These are phyloP conservation scores for Nicotiana noctiflora DNA, from an alignment of 257 asterid genomes.

Conservation along the genomic window DNA sequence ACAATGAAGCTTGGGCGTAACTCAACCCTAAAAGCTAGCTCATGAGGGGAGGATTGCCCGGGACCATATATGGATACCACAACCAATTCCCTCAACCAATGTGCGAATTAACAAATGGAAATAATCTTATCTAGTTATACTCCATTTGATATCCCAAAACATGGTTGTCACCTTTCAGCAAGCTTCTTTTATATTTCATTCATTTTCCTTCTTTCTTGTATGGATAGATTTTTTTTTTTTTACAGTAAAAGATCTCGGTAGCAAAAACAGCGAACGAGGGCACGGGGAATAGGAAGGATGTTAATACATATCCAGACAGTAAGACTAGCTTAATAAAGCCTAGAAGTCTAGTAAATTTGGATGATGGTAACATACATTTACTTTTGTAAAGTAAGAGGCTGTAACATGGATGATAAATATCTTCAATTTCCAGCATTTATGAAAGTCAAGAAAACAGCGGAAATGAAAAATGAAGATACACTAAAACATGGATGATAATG, in stretches of 20 bases:
- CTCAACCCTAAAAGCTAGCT: no score
- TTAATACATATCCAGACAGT: neutral
- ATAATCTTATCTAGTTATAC: neutral
- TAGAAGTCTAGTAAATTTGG: neutral
- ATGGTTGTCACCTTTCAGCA: neutral
- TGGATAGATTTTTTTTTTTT: neutral
- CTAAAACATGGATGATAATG: neutral
- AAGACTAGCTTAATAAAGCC: neutral
- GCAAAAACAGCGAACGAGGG: neutral
- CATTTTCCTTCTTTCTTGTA: neutral
- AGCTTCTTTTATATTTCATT: neutral
- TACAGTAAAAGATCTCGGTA: neutral
- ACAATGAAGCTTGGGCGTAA: no score
- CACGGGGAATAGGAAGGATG: neutral
- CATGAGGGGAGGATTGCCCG: no score
- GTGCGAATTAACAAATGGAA: neutral
- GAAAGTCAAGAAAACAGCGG: neutral
- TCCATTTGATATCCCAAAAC: neutral
- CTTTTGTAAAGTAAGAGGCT: neutral
- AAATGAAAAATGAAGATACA: neutral
- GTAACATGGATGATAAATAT: neutral
- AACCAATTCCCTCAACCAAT: no score
- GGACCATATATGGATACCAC: no score
- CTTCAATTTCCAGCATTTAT: neutral
- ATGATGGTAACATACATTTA: neutral